Percentiles rank a stretch among this genome's conserved stretches.
Evolutionary conservation across 345 rosid genomes (phyloP).

Genomic region (Citrus medica): DNA sequence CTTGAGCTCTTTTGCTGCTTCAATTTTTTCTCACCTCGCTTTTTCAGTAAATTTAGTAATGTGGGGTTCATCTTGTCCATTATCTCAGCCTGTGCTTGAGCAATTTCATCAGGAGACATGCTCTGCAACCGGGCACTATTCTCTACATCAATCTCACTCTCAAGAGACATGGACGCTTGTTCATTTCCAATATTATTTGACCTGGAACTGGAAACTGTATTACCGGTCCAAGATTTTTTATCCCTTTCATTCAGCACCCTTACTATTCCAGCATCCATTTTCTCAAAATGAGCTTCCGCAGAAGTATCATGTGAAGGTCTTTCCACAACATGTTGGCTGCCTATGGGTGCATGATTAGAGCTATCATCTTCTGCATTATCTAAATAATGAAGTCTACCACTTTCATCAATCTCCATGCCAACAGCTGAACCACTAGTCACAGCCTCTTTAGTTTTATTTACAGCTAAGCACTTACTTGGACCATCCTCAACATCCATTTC

Average conservation of each 20-base stretch:
- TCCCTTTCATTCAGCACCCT: conserved; percentile 4
- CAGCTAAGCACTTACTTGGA: conserved; percentile 11
- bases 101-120: conserved; percentile 78
- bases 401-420: conserved; percentile 27
- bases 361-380: conserved; percentile 14
- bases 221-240: conserved; percentile 3
- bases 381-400: not conserved
- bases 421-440: conserved; percentile 9
- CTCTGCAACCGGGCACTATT: conserved; percentile 53
- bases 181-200: conserved; percentile 26
- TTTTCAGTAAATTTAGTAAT: conserved; percentile 56
- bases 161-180: conserved; percentile 43
- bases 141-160: conserved; percentile 78
- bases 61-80: conserved; percentile 76
- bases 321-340: conserved; percentile 7
- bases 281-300: conserved; percentile 8
- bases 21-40: conserved; percentile 53
- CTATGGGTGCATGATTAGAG: conserved; percentile 1
- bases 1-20: conserved; percentile 42
- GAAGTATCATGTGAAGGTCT: conserved; percentile 13
- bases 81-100: conserved; percentile 77
- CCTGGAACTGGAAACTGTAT: conserved; percentile 24
- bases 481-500: conserved; percentile 27
- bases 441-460: conserved; percentile 9
- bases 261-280: conserved; percentile 5